Percentiles rank a stretch among this genome's conserved stretches.
Conservation (phyloP, 2,329 filamentous ascomycete species). For the Diaporthe sp. region DNA sequence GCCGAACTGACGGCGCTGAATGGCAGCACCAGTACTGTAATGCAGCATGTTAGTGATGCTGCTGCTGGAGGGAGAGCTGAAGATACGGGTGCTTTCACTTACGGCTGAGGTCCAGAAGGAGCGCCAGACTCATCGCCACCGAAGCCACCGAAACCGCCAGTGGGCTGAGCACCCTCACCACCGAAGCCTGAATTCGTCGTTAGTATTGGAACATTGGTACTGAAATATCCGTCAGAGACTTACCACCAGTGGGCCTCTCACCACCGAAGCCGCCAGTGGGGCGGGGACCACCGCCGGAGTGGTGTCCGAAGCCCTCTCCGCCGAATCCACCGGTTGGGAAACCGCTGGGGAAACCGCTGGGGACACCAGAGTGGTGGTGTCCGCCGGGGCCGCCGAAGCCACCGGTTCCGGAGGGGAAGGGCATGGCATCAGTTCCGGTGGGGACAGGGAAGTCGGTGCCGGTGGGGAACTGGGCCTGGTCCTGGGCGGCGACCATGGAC, state of each 20-base stretch:
- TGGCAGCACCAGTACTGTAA: not conserved
- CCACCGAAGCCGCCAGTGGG: slow-evolving; percentile 36
- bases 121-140: not conserved
- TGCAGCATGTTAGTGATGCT: not conserved
- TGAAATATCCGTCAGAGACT: not conserved
- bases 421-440: slow-evolving; percentile 22
- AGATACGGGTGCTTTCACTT: not conserved
- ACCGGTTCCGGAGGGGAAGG: slow-evolving; percentile 18
- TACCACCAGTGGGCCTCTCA: not conserved
- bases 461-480: slow-evolving; percentile 21
- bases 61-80: not conserved
- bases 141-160: slow-evolving; percentile 1
- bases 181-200: not conserved
- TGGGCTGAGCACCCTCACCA: slow-evolving; percentile 23
- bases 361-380: slow-evolving; percentile 28
- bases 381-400: slow-evolving; percentile 4
- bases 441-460: slow-evolving; percentile 31
- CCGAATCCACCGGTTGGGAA: slow-evolving; percentile 28
- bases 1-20: not conserved
- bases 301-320: slow-evolving; percentile 19
- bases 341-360: slow-evolving; percentile 22
- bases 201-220: not conserved
- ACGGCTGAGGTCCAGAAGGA: slow-evolving; percentile 4
- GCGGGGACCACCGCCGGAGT: slow-evolving; percentile 22
- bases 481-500: slow-evolving; percentile 38